phyloP scores from a whole-genome alignment of 75 land plant genomes.

The Pseudotsuga menziesii region DNA sequence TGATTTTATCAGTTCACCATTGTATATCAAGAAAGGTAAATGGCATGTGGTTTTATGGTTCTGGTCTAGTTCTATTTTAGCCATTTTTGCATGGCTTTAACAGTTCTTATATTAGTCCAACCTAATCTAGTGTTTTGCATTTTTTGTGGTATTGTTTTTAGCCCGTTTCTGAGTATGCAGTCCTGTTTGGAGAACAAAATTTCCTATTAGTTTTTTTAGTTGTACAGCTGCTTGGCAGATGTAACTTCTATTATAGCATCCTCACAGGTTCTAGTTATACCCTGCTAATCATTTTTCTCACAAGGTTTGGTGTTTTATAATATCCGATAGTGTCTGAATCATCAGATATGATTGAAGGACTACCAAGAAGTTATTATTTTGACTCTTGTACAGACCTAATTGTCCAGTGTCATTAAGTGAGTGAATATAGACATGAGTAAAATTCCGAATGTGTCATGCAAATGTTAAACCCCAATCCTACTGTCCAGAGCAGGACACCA shows the following conservation, averaged over 20 bases:
- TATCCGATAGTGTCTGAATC: background rate
- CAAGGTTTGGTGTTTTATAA: background rate
- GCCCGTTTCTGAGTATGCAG: background rate
- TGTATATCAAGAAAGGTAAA: background rate
- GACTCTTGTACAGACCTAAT: background rate
- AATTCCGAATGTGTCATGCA: background rate
- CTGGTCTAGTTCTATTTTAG: background rate
- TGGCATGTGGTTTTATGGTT: no score
- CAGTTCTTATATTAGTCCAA: background rate
- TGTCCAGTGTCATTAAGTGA: background rate
- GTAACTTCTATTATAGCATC: background rate
- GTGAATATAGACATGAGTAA: background rate
- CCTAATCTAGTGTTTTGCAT: background rate
- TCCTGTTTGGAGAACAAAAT: background rate
- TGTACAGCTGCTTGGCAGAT: background rate
- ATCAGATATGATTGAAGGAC: background rate
- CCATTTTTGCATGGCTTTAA: background rate
- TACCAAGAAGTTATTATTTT: background rate
- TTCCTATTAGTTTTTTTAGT: background rate
- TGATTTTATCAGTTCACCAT: background rate
- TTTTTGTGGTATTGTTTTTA: background rate
- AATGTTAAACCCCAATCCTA: background rate
- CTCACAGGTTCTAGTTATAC: background rate
- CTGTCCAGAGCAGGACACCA: background rate
- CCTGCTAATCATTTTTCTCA: background rate